These are phyloP conservation scores for Lactarius quietus DNA, from an alignment of 768 basidiomycete species.

Conservation along the genomic window DNA sequence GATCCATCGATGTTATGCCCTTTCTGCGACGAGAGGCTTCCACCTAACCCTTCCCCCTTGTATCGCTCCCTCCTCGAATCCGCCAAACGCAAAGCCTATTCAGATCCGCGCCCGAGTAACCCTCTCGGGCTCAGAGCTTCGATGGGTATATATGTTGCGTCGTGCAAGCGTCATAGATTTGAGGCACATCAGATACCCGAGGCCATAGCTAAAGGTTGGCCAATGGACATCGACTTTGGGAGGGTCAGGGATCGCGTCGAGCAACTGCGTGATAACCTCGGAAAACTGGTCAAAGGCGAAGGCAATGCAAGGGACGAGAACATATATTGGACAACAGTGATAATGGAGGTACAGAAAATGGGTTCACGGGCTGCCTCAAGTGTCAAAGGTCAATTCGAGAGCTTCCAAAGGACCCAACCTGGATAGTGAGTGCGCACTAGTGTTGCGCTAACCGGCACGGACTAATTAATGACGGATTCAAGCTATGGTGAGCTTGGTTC, in stretches of 20 bases:
- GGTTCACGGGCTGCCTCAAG: constrained; percentile 65
- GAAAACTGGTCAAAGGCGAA: constrained; percentile 46
- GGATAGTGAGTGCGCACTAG: constrained; percentile 70
- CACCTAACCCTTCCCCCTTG: constrained; percentile 55
- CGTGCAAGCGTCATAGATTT: constrained; percentile 78
- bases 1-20: constrained; percentile 75
- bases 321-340: constrained; percentile 66
- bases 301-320: constrained; percentile 40
- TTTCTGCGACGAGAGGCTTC: constrained; percentile 73
- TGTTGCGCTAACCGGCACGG: no score
- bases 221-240: constrained; percentile 64
- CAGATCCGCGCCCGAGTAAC: constrained; percentile 66
- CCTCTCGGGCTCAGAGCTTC: constrained; percentile 56
- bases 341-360: constrained; percentile 57
- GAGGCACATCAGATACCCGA: constrained; percentile 70
- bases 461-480: constrained; percentile 7
- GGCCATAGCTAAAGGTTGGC: constrained; percentile 72
- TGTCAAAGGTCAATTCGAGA: constrained; percentile 70
- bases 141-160: constrained; percentile 52
- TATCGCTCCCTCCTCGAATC: constrained; percentile 51
- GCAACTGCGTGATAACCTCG: constrained; percentile 45
- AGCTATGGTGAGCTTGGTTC: constrained; percentile 89
- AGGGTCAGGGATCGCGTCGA: constrained; percentile 51
- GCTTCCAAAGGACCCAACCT: constrained; percentile 78
- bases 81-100: constrained; percentile 50